Conservation (phyloP, 208 protist species). For the Tritrichomonas musculus region DNA sequence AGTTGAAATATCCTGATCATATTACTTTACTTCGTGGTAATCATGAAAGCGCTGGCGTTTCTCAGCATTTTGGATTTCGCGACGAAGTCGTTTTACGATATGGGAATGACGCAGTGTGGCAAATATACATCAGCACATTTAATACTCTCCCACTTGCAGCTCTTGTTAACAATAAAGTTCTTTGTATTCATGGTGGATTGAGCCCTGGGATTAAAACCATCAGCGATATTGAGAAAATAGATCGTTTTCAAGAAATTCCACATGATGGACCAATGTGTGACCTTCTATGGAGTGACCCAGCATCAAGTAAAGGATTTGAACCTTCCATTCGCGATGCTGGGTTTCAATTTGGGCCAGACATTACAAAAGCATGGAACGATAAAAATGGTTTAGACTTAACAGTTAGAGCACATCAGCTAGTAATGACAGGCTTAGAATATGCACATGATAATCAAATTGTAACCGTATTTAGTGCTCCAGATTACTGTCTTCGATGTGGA, state of each 20-base stretch:
- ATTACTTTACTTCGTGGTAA: conserved; percentile 49
- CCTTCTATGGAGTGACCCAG: conserved; percentile 62
- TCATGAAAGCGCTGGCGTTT: conserved; percentile 47
- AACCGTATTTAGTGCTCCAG: conserved; percentile 97
- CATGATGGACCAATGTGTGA: conserved; percentile 66
- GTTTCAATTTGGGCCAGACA: conserved; percentile 89
- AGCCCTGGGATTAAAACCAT: conserved; percentile 64
- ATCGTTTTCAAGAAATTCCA: conserved; percentile 46
- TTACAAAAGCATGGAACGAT: conserved; percentile 93
- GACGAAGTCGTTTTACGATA: conserved; percentile 49
- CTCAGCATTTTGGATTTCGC: conserved; percentile 42
- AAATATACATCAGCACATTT: conserved; percentile 61
- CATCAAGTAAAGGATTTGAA: conserved; percentile 76
- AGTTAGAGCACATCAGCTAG: conserved; percentile 58
- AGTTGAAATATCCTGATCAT: conserved; percentile 42
- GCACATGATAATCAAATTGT: conserved; percentile 89
- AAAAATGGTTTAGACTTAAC: conserved; percentile 92
- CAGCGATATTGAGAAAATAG: conserved; percentile 54
- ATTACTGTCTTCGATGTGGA: conserved; percentile 86
- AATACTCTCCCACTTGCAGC: conserved; percentile 77
- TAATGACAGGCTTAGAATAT: conserved; percentile 86
- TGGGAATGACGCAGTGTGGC: conserved; percentile 38
- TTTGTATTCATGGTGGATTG: conserved; percentile 79
- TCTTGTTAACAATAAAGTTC: conserved; percentile 67
- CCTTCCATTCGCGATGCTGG: conserved; percentile 77